Percentiles rank a stretch among this genome's conserved stretches.
Conservation (phyloP, 306 rosid species). For the Sechiopsis laciniata region DNA sequence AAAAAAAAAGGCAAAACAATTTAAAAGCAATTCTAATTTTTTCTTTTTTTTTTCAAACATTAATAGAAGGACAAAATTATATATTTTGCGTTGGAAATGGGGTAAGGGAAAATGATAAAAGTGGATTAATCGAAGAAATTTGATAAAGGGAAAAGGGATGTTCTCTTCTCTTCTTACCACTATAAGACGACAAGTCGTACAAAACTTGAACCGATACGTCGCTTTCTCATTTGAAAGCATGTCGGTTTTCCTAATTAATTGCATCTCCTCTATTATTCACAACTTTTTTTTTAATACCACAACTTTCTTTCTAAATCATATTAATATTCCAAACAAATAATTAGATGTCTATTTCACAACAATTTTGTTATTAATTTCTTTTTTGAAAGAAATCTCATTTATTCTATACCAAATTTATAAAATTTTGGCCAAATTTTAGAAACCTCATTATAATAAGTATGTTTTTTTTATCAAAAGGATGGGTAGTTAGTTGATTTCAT, state of each 20-base stretch:
- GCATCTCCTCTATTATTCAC: constrained; percentile 16
- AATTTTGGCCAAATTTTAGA: background rate
- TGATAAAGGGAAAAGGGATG: background rate
- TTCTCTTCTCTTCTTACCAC: background rate
- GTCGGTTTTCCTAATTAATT: constrained; percentile 16
- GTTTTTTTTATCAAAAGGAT: background rate
- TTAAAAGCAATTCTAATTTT: too few species aligned
- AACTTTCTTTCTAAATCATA: constrained; percentile 10
- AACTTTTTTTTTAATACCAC: background rate
- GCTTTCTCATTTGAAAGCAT: constrained; percentile 13
- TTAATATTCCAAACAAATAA: background rate
- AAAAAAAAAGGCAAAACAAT: too few species aligned
- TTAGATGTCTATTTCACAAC: background rate
- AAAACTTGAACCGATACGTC: constrained; percentile 16
- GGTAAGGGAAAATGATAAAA: background rate
- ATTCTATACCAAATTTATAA: background rate
- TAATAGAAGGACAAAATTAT: too few species aligned
- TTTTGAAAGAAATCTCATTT: background rate
- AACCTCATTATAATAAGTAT: background rate
- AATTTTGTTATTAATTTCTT: background rate
- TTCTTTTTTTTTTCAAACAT: too few species aligned
- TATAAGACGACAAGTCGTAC: constrained; percentile 12
- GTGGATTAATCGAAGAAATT: background rate
- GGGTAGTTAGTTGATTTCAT: too few species aligned
- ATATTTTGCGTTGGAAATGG: background rate